Base-by-base conservation (phyloP, 108 stramenopile genomes). In the Nitzschia sp. region DNA sequence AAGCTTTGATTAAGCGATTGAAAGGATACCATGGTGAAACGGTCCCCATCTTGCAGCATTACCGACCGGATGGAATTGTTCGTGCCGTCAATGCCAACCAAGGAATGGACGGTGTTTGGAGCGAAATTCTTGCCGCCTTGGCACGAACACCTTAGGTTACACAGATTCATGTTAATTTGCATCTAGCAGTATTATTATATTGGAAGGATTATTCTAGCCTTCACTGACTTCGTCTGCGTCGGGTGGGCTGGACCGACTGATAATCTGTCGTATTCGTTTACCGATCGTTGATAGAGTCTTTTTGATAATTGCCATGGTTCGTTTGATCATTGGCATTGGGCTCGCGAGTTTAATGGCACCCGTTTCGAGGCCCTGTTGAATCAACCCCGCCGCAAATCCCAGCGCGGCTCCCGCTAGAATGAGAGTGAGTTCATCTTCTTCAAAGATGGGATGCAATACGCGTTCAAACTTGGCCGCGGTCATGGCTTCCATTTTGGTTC, bases 391-490 rank as follows among this genome's bases (percentile, higher is more conserved):
- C 0, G 75, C 59, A 42, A 92, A 95, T 3, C 98, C 98, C 4
- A 98, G 68, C 15, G 84, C 90, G 23, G 85, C 98, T 19, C 98
- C 98, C 2, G 96, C 95, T 1, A 96, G 11, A 60, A 98, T 97
- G 18, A 98, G 81, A 35, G 97, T 97, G 67, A 94, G 70, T 71
- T 98, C 98, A 69, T 98, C 98, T 70, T 96, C 94, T 79, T 98
- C 92, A 75, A 98, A 98, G 56, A 97, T 94, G 1, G 98, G 84
- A 72, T 97, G 98, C 35, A 93, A 60, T 13, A 98, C 92, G 0
- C 93, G 81, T 68, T 98, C 98, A 76, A 98, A 98, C 45, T 96
- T 91, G 3, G 69, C 68, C 49, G 86, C 74, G 11, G 91, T 82
- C 90, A 98, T 84, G 42, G 66, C 76, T 75, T 92, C 89, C 96